Evolutionary conservation across 345 rosid species (phyloP), one percentile per base, ranked within the genome.

Genomic region (Linum tenue): DNA sequence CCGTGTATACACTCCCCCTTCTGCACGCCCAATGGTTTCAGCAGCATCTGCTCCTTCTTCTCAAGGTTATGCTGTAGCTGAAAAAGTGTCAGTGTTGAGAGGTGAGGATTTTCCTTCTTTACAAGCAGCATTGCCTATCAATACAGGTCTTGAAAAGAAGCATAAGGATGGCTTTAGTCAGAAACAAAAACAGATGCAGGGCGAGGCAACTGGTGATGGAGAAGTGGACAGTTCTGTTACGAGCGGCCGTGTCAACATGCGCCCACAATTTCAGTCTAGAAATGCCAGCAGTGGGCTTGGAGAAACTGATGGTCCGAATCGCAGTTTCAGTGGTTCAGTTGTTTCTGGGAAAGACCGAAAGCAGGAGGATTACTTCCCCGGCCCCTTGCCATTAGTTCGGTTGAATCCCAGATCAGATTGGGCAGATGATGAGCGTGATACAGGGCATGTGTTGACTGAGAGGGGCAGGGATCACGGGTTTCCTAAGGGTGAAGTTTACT

Each of bases 351-450:
- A 80, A 70, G 79, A 60, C 55, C 63, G 78, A 64, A 94, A 81
- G 76, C 85, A 76, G 66, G 91, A 88, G 5, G 88, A 83, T 31
- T 81, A 66, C 73, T 78, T 85, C 74, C 70, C 83, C 3, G 95
- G 84, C 56, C 95, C 92, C 39, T 72, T 92, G 55, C 97, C 96
- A 1, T 72, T 88, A 66, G 88, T 91, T 74, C 81, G 80, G 57
- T 72, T 90, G 88, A 78, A 82, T 35, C 96, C 96, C 22, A 82
- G 99, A 63, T 94, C 95, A 72, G 99, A 94, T 72, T 94, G 99
- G 97, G 95, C 92, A 66, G 99, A 95, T 79, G 99, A 95, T 79
- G 99, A 95, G 75, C 97, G 96, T 69, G 99, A 95, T 67, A 91
- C 95, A 40, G 79, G 97, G 69, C 86, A 73, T 67, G 84, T 84